Evolutionary conservation across 371 early-diverging fungal species (phyloP).

Genomic region (Actinomortierella ambigua): DNA sequence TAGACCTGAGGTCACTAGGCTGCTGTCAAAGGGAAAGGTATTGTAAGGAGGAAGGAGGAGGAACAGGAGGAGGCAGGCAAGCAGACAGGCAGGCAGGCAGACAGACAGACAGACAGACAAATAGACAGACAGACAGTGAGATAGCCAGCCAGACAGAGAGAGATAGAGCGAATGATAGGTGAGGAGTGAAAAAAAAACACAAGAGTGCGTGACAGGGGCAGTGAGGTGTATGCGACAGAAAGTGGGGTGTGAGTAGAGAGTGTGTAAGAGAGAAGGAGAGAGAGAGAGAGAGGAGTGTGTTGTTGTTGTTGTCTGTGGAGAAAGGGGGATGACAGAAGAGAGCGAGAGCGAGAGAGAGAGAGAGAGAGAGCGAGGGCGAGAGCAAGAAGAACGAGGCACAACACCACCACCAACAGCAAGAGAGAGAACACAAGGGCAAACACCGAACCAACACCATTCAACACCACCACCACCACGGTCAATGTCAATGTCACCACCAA

Average conservation of each 20-base stretch:
- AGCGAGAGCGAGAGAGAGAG: background rate
- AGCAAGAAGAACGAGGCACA: too few relatives aligned
- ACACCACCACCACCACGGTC: too few relatives aligned
- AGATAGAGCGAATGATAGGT: background rate
- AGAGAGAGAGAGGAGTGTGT: background rate
- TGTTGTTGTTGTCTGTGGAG: too few relatives aligned
- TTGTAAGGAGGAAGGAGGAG: background rate
- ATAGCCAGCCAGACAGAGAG: background rate
- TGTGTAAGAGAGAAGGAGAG: background rate
- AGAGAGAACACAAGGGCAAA: background rate
- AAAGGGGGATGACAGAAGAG: background rate
- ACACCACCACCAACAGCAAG: background rate
- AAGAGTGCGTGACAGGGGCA: background rate
- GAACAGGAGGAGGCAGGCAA: background rate
- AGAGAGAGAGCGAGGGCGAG: too few relatives aligned
- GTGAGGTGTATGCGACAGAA: background rate
- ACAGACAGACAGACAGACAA: too few relatives aligned
- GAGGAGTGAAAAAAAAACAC: background rate
- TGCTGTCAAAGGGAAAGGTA: constrained; percentile 1
- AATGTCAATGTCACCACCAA: too few relatives aligned
- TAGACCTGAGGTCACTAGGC: constrained; percentile 3
- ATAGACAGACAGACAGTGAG: background rate
- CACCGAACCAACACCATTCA: background rate
- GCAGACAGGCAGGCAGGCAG: too few relatives aligned
- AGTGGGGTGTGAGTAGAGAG: background rate